Evolutionary conservation across 2,329 filamentous ascomycete species (phyloP).

Genomic region (Aureobasidium zeae): DNA sequence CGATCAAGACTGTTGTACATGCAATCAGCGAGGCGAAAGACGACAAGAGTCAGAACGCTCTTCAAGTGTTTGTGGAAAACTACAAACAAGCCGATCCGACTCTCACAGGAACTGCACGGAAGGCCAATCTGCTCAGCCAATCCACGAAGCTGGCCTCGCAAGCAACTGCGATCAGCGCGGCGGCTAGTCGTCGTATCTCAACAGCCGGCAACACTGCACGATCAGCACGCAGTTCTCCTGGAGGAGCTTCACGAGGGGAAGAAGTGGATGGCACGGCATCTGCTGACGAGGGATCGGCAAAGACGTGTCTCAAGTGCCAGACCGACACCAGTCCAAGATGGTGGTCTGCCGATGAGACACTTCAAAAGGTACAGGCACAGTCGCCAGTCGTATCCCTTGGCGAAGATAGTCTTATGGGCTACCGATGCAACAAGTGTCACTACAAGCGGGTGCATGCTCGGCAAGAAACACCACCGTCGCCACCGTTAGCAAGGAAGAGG

Average conservation of each 20-base stretch:
- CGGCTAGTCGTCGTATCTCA: conserved; percentile 32
- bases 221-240: conserved; percentile 27
- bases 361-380: conserved; percentile 1
- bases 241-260: conserved; percentile 24
- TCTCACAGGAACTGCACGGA: conserved; percentile 84
- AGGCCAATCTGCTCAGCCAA: conserved; percentile 68
- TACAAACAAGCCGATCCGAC: conserved; percentile 93
- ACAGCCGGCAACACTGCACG: conserved; percentile 27
- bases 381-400: background rate
- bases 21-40: conserved; percentile 67
- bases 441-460: conserved; percentile 35
- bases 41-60: conserved; percentile 61
- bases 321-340: conserved; percentile 62
- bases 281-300: conserved; percentile 25
- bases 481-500: conserved; percentile 16
- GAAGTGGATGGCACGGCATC: conserved; percentile 25
- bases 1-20: conserved; percentile 62
- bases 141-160: conserved; percentile 47
- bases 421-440: conserved; percentile 42
- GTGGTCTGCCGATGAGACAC: conserved; percentile 23
- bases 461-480: conserved; percentile 22
- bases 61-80: conserved; percentile 78
- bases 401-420: conserved; percentile 21
- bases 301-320: conserved; percentile 37
- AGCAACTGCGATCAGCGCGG: conserved; percentile 22